phyloP scores from a whole-genome alignment of 2,329 filamentous ascomycete species.

The Lecanicillium sp. region DNA sequence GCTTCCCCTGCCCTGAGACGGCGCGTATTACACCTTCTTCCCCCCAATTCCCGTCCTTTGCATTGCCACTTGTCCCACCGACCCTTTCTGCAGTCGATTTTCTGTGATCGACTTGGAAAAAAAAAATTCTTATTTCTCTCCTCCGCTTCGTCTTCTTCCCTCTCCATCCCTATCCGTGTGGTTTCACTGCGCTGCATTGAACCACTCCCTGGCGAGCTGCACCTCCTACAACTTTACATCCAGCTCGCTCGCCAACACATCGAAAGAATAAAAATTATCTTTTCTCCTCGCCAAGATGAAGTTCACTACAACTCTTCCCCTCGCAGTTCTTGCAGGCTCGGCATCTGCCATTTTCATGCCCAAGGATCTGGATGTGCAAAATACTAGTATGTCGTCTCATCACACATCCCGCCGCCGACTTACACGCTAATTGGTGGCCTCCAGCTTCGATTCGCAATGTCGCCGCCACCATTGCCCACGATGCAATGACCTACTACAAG shows the following conservation, averaged over 20 bases:
- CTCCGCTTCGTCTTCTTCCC: too few species aligned
- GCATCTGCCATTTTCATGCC: constrained; percentile 26
- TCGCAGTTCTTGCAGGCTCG: constrained; percentile 18
- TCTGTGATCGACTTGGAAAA: too few species aligned
- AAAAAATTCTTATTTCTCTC: too few species aligned
- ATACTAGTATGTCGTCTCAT: constrained; percentile 24
- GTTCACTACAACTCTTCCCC: constrained; percentile 14
- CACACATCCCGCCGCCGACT: not conserved
- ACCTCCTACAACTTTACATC: not conserved
- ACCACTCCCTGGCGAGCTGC: too few species aligned
- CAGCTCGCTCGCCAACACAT: not conserved
- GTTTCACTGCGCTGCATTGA: too few species aligned
- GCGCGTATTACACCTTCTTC: constrained; percentile 11
- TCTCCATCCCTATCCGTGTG: too few species aligned
- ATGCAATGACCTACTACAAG: constrained; percentile 58
- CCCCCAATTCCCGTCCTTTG: not conserved
- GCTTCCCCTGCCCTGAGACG: not conserved
- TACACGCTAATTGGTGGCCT: constrained; percentile 15
- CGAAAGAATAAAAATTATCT: too few species aligned
- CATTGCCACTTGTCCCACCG: not conserved
- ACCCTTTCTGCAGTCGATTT: too few species aligned
- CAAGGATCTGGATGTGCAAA: constrained; percentile 34
- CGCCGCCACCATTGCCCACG: constrained; percentile 53
- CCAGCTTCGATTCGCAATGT: constrained; percentile 57
- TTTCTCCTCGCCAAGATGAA: constrained; percentile 18